Conservation (phyloP, 495 filamentous ascomycete species). For the Aspergillus bridgeri region DNA sequence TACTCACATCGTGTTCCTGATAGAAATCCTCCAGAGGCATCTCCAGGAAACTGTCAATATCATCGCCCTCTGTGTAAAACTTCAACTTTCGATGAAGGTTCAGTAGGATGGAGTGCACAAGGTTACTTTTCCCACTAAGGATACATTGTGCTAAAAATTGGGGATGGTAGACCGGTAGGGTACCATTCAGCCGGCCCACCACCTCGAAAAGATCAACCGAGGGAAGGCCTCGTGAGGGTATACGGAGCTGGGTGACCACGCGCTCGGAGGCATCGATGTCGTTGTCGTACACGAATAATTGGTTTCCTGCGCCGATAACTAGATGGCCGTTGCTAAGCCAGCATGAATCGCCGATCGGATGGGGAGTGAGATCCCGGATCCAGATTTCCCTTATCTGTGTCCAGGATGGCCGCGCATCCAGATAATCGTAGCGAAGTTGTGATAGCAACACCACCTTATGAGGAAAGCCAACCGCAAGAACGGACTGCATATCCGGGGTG, state of each 20-base stretch:
- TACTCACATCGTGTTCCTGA: constrained; percentile 43
- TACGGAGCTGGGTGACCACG: constrained; percentile 60
- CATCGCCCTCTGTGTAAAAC: constrained; percentile 79
- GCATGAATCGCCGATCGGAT: constrained; percentile 88
- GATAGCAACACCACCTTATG: constrained; percentile 80
- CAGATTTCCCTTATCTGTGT: constrained; percentile 76
- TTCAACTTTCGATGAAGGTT: constrained; percentile 76
- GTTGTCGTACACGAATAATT: constrained; percentile 84
- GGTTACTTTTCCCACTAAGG: constrained; percentile 66
- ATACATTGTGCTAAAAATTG: constrained; percentile 90
- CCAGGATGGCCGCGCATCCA: constrained; percentile 89
- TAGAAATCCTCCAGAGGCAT: constrained; percentile 73
- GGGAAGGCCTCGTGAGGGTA: constrained; percentile 51
- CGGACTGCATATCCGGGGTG: constrained; percentile 85
- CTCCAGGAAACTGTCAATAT: constrained; percentile 74
- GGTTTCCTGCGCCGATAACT: constrained; percentile 86
- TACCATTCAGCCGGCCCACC: constrained; percentile 78
- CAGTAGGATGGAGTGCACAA: constrained; percentile 73
- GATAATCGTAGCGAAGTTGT: constrained; percentile 91
- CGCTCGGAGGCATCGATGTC: constrained; percentile 61
- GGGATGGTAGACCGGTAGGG: constrained; percentile 89
- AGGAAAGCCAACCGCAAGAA: constrained; percentile 87
- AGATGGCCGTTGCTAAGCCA: constrained; percentile 85
- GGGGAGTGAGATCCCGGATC: constrained; percentile 78
- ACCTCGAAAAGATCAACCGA: constrained; percentile 71